Percentiles rank a stretch among this genome's conserved stretches.
phyloP scores from a whole-genome alignment of 1,284 basidiomycete genomes.

The Marasmius oreades region DNA sequence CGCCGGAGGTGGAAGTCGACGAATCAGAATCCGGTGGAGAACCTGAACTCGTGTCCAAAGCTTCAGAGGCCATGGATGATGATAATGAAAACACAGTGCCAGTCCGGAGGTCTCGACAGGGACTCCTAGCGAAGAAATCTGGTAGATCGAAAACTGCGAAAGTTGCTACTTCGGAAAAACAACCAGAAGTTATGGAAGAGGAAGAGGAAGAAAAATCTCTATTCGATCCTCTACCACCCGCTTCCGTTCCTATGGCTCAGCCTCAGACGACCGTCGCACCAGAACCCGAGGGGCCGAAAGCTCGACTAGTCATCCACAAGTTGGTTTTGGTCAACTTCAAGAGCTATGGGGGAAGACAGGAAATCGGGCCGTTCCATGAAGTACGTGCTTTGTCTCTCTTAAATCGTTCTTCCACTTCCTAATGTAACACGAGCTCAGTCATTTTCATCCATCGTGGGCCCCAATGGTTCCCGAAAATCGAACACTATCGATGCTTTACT shows the following conservation, averaged over 20 bases:
- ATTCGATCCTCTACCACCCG: slow-evolving; percentile 44
- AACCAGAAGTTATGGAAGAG: slow-evolving; percentile 30
- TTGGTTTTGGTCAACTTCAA: slow-evolving; percentile 96
- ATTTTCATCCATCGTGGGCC: slow-evolving; percentile 96
- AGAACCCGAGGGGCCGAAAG: slow-evolving; percentile 63
- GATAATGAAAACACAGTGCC: slow-evolving; percentile 14
- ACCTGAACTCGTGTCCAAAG: slow-evolving; percentile 14
- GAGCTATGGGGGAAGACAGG: slow-evolving; percentile 94
- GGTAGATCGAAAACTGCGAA: slow-evolving; percentile 8
- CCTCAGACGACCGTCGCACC: slow-evolving; percentile 29
- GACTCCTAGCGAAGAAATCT: slow-evolving; percentile 14
- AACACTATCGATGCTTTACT: slow-evolving; percentile 99
- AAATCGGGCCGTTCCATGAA: slow-evolving; percentile 99
- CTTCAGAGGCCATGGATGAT: slow-evolving; percentile 18
- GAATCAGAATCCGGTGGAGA: slow-evolving; percentile 15
- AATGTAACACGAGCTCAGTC: slow-evolving; percentile 49
- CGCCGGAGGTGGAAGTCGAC: slow-evolving; percentile 20
- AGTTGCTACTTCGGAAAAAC: background rate
- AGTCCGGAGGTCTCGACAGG: slow-evolving; percentile 11
- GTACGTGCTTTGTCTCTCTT: slow-evolving; percentile 35
- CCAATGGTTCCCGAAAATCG: slow-evolving; percentile 94
- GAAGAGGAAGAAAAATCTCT: slow-evolving; percentile 48
- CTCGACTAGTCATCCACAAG: slow-evolving; percentile 95
- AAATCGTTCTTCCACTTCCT: slow-evolving; percentile 10
- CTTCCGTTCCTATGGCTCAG: slow-evolving; percentile 34